Evolutionary conservation across 371 early-diverging fungal genomes (phyloP), one percentile per base, ranked within the genome.

Genomic region (Rhizopus arrhizus): DNA sequence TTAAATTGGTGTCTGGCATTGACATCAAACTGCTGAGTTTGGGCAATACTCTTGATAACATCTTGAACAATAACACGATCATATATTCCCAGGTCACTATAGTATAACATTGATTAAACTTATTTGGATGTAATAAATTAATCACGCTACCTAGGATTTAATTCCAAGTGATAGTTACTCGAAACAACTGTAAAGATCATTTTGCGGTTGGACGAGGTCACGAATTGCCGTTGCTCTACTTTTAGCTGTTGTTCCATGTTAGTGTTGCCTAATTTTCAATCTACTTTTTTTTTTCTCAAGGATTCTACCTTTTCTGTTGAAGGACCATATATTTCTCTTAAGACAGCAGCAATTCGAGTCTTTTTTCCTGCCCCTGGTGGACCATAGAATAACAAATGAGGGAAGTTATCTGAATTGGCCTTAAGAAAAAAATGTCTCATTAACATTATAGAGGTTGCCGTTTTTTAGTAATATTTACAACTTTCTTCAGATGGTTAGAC

Each of bases 31-130:
- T 97, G 97, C 72, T 94, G 96, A n/a, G 96, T 96, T 80, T 98
- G 97, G 53, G 99, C 99, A 16, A 97, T 85, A 62, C 96, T 96
- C 73, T 99, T 99, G 69, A 99, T 93, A 32, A 99, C 81, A 54
- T 95, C 96, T 76, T 99, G 99, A 38, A 99, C 87, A 56, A 99
- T 89, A 16, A 94, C 80, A 53, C 98, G 93, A 85, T 99, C 99
- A 64, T 95, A 88, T 40, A 84, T 86, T 10, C 98, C 99, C 12
- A 97, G 89, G 73, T 98, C 98, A 70, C 92, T 87, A 22, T 22
- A 22, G 22, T 22, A 22, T 22, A 22, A 22, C 22, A 22, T 22
- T 22, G 22, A 22, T 22, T 22, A 22, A 22, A 22, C 22, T 22
- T 22, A 22, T 22, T 22, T 22, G 22, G 22, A 22, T 22, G 22